A percentile compares a stretch with the other conserved stretches of the same genome.
Conservation (phyloP, 23 red algal species). For the Gracilariopsis chorda region DNA sequence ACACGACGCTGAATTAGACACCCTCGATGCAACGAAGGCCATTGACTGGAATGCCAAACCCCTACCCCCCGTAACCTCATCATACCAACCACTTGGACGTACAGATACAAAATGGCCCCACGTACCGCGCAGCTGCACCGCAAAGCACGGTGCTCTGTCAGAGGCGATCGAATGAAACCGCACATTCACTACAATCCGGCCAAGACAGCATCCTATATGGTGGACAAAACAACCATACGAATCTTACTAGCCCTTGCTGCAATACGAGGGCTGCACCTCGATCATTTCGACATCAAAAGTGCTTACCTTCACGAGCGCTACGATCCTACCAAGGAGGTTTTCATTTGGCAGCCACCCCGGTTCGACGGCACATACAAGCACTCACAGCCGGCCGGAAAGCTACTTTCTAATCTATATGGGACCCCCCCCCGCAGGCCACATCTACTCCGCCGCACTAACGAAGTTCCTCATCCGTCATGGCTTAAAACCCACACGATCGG, state of each 20-base stretch:
- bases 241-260: neutral
- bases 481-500: neutral
- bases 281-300: constrained; percentile 31
- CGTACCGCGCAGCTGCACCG: neutral
- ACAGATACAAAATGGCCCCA: constrained; percentile 13
- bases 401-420: neutral
- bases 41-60: neutral
- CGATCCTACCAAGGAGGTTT: neutral
- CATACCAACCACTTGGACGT: neutral
- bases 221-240: constrained; percentile 16
- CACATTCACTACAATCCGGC: constrained; percentile 24
- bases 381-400: neutral
- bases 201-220: neutral
- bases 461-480: neutral
- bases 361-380: constrained; percentile 18
- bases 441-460: neutral
- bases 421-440: neutral
- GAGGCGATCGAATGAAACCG: constrained; percentile 24
- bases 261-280: neutral
- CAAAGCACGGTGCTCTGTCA: neutral
- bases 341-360: neutral
- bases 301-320: constrained; percentile 27
- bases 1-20: constrained; percentile 12
- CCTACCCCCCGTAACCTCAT: too few relatives aligned
- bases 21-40: neutral